Evolutionary conservation across 306 rosid species (phyloP).

Genomic region (Purshia tridentata): DNA sequence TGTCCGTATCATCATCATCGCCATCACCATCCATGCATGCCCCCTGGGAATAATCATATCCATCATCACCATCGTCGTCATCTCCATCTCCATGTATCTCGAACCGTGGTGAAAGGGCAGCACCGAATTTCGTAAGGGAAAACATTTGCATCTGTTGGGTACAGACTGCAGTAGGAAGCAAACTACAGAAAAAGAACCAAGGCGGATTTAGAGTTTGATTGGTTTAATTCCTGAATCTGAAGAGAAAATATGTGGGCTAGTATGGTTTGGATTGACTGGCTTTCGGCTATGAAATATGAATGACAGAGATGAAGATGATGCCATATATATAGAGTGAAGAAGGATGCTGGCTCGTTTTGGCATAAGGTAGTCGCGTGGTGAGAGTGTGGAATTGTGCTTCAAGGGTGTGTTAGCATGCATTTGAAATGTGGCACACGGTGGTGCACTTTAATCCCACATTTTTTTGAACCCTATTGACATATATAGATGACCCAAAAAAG

Average conservation of each 20-base stretch:
- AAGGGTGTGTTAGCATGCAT: constrained; percentile 19
- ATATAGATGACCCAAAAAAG: not conserved
- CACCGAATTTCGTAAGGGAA: not conserved
- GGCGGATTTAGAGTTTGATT: not conserved
- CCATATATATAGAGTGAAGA: not conserved
- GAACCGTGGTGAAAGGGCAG: constrained; percentile 3
- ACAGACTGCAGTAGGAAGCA: not conserved
- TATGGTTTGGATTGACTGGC: not conserved
- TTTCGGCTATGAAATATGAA: not conserved
- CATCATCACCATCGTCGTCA: not conserved
- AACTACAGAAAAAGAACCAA: not conserved
- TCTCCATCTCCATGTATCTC: constrained; percentile 12
- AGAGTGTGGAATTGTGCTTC: constrained; percentile 22
- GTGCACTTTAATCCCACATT: not conserved
- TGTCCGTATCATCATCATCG: not conserved
- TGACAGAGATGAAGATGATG: not conserved
- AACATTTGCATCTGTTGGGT: constrained; percentile 3
- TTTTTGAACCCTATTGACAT: no score
- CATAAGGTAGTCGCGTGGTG: constrained; percentile 18
- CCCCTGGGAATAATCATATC: constrained; percentile 11
- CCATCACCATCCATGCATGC: not conserved
- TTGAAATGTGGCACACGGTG: constrained; percentile 10
- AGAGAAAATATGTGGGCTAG: no score
- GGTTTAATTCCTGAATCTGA: not conserved
- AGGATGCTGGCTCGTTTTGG: not conserved